Conservation (phyloP, 2,329 filamentous ascomycete genomes). For the Fusarium continuum region DNA sequence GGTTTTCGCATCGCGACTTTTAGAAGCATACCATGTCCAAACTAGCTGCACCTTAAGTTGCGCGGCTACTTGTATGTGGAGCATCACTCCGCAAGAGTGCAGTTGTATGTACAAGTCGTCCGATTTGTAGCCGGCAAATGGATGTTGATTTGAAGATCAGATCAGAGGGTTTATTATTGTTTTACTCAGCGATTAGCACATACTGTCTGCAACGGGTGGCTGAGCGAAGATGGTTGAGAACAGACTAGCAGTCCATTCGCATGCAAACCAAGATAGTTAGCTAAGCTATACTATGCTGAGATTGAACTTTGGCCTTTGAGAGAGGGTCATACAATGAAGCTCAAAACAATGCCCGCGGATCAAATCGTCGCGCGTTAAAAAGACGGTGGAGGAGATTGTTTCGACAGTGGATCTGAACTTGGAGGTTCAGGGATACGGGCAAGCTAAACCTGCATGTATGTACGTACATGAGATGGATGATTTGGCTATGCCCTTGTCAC, state of each 20-base stretch:
- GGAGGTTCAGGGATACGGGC: conserved; percentile 4
- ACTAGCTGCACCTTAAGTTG: background rate
- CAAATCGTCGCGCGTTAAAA: conserved; percentile 21
- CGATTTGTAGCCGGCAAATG: background rate
- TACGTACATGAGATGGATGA: background rate
- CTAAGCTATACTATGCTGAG: background rate
- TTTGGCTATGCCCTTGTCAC: too few relatives aligned
- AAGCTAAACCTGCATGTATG: background rate
- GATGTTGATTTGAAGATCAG: conserved; percentile 13
- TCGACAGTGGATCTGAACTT: conserved; percentile 13
- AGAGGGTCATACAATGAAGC: conserved; percentile 2
- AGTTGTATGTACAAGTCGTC: conserved; percentile 16
- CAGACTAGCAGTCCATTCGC: too few relatives aligned
- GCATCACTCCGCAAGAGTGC: conserved; percentile 25
- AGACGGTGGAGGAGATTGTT: conserved; percentile 32
- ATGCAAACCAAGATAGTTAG: too few relatives aligned
- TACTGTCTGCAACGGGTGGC: conserved; percentile 4
- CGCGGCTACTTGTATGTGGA: conserved; percentile 10
- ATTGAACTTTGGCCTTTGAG: background rate
- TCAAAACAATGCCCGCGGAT: conserved; percentile 13
- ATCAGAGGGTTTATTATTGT: background rate
- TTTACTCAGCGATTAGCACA: background rate
- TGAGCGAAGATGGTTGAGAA: too few relatives aligned
- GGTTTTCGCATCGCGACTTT: conserved; percentile 9
- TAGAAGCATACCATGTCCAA: conserved; percentile 4